These are phyloP conservation scores for Pichia sp. DNA, from an alignment of 1,139 yeast genomes.

Conservation along the genomic window DNA sequence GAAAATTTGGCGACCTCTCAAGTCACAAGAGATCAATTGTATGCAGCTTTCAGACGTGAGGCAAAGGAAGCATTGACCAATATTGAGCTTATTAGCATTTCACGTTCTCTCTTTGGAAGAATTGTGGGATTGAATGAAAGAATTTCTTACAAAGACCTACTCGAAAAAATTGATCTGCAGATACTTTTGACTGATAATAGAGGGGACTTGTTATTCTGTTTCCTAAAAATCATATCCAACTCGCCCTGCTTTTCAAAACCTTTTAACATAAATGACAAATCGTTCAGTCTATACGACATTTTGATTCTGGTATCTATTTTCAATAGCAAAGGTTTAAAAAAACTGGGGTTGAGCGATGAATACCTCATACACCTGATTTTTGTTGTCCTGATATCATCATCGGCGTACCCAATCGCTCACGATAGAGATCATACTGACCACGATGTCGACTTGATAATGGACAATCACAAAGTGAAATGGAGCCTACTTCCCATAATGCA, in stretches of 20 bases:
- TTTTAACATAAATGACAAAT: not conserved
- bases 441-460: constrained; percentile 39
- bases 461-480: constrained; percentile 31
- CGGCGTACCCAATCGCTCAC: constrained; percentile 11
- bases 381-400: constrained; percentile 1
- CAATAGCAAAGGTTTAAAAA: constrained; percentile 6
- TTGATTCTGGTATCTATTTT: constrained; percentile 8
- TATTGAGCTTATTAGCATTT: constrained; percentile 14
- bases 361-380: constrained; percentile 9
- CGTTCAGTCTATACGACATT: constrained; percentile 8
- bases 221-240: constrained; percentile 8
- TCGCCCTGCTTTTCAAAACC: constrained; percentile 13
- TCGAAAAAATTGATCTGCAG: constrained; percentile 3
- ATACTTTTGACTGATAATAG: not conserved
- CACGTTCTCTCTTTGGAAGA: constrained; percentile 9
- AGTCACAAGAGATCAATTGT: constrained; percentile 4
- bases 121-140: constrained; percentile 9
- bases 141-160: constrained; percentile 1
- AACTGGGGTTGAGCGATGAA: constrained; percentile 5
- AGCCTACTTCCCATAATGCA: constrained; percentile 26
- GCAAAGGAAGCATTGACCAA: constrained; percentile 7
- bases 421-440: constrained; percentile 10
- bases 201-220: not conserved
- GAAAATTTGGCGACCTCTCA: not conserved
- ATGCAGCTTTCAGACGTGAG: constrained; percentile 1